Base-by-base conservation (phyloP, 768 basidiomycete genomes). In the Royoungia palumana region DNA sequence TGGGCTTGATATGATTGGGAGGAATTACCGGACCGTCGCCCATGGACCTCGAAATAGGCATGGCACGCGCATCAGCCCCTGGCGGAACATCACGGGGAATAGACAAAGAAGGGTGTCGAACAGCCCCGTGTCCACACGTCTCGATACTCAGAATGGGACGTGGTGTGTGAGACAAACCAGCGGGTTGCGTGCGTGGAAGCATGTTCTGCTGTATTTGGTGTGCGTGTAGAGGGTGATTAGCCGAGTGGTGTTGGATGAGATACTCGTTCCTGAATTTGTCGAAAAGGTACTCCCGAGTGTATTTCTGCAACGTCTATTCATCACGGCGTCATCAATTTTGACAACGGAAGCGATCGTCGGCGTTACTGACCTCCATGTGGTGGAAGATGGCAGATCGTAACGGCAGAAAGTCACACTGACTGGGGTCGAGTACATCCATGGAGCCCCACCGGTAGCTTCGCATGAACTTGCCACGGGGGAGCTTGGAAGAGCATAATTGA, bases 361-460 rank as follows among this genome's bases (percentile, higher is more conserved):
- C 27, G 47, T 42, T 51, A 63, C 78, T 65, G 72, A 92, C 91
- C 79, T 87, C 82, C 85, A 93, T 88, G 66, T 90, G 88, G 63
- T 89, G 88, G 63, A 93, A 85, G 54, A 95, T 80, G 41, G 88
- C 89, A 25, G 78, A 76, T 49, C 89, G 82, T 48, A 95, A 78
- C 34, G 81, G 67, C 28, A 84, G 59, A 67, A 94, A 94, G 68
- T 95, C 93, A 60, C 82, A 85, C 59, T 94, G 91, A 34, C 67
- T 76, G 17, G 79, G 76, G 67, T 94, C 86, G 57, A 92, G 72
- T 39, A 89, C 85, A 63, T 92, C 87, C 58, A 94, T 75, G 55
- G 71, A 76, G 22, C 92, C 92, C 92, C 92, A 94, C 40, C 89
- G 80, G 68, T 89, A 93, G 56, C 67, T 76, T 46, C 91, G 79